Evolutionary conservation across 2,329 filamentous ascomycete species (phyloP), one percentile per base, ranked within the genome.

Genomic region (Tolypocladium sp.): DNA sequence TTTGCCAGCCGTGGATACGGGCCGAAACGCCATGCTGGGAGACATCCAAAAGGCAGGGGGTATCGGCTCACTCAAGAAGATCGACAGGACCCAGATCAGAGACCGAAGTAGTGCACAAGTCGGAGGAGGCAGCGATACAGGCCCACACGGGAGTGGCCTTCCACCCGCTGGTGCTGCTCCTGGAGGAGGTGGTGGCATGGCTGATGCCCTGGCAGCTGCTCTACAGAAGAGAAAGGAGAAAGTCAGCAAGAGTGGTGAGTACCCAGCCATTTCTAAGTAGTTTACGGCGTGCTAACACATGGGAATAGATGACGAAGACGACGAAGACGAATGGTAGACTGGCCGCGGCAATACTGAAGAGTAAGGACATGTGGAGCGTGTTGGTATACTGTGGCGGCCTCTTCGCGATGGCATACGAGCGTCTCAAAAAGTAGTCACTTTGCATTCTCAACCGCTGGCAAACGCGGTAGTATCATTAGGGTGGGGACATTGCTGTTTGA

Each of bases 241-340:
- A 80, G 93, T 97, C 71, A 91, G 90, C 76, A 88, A 90, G 72
- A 96, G 91, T 80, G 93, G 93, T 97, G 85, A 85, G 90, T 88
- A 46, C 5, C 9, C 17, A 9, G 10, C 56, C 56, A 57, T 22
- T 42, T 56, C 59, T 51, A 25, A 49, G 27, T 27, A 54, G 46
- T 55, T 17, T 27, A 12, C 15, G 38, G 4, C 38, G 3, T 59
- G 42, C 62, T 60, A 59, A 67, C 62, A 57, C 27, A 41, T 20
- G 5, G 27, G 63, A 40, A 44, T 64, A 92, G 89, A 92, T 77
- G 89, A 92, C 65, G 89, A 92, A 73, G 80, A 80, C 65, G 87
- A 91, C 65, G 86, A 91, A 61, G 89, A 92, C 70, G 89, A 92
- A 66, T 91, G 88, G 88, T 60, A 49, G 30, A 53, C 10, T 35